Percentiles rank a stretch among this genome's conserved stretches.
Conservation (phyloP, 768 basidiomycete genomes). For the Phaeotremella fagi region DNA sequence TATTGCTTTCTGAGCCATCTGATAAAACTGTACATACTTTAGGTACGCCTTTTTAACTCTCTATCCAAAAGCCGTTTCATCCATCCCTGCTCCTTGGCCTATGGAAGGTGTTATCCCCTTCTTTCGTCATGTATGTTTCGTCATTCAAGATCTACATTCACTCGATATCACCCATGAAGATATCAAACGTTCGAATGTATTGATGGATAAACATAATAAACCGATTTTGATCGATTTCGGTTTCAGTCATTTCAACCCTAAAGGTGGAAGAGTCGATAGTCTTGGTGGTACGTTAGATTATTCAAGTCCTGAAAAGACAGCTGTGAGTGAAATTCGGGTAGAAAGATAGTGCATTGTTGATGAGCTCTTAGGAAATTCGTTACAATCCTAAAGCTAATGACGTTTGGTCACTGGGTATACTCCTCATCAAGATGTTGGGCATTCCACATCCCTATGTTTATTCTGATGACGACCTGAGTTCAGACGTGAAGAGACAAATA, state of each 20-base stretch:
- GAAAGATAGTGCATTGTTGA: background rate
- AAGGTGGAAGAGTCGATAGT: conserved; percentile 22
- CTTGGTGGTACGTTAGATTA: conserved; percentile 45
- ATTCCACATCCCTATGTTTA: conserved; percentile 31
- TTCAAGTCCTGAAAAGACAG: conserved; percentile 43
- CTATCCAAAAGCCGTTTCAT: conserved; percentile 22
- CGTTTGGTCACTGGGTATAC: conserved; percentile 44
- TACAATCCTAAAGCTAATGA: conserved; percentile 39
- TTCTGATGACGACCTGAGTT: conserved; percentile 20
- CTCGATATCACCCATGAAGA: conserved; percentile 54
- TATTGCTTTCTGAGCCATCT: background rate
- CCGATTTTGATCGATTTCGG: conserved; percentile 44
- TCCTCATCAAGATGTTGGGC: conserved; percentile 34
- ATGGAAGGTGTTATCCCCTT: conserved; percentile 25
- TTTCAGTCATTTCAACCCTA: conserved; percentile 38
- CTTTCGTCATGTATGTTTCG: conserved; percentile 34
- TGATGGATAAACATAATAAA: conserved; percentile 43
- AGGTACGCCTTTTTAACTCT: conserved; percentile 44
- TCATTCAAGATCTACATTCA: conserved; percentile 32
- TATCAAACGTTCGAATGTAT: conserved; percentile 52
- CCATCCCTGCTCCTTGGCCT: conserved; percentile 8
- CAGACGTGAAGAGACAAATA: conserved; percentile 24
- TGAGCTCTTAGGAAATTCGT: conserved; percentile 13
- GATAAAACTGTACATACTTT: background rate
- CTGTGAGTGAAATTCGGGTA: conserved; percentile 10